Evolutionary conservation across 2,329 filamentous ascomycete genomes (phyloP), one percentile per base, ranked within the genome.

Genomic region (Penicillium sumatraense): DNA sequence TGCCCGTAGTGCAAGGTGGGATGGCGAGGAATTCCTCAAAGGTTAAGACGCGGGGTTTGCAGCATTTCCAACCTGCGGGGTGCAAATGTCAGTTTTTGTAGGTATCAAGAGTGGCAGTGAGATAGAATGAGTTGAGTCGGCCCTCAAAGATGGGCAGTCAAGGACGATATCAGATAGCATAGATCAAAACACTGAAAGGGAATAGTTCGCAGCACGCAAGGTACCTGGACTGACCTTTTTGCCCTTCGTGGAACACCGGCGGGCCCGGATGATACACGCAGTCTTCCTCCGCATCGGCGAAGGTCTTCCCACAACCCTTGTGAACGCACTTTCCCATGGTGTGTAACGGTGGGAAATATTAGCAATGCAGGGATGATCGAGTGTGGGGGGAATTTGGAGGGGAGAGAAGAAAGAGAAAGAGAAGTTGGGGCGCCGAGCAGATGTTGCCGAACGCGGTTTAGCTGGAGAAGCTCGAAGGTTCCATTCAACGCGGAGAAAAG

Each of bases 11-110:
- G 82, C 95, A 99, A 33, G 95, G 93, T 47, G 90, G 81, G 67
- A 99, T 98, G 57, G 82, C 76, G 75, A 99, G 90, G 81, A 99
- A 99, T 78, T 99, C 95, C 78, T 99, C 95, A 73, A 99, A 99
- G 56, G 92, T 97, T 67, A 99, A 82, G 67, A 98, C 92, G 69
- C 95, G 89, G 54, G 93, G 89, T 79, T 97, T 98, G 85, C 95
- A 99, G 81, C 95, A 99, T 80, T 96, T 96, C 93, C 95, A 98
- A 71, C 95, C 93, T 97, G 68, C 23, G 21, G 3, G 21, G 35
- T 38, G 9, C 5, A 21, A 3, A n/a, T 26, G 23, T 42, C 16
- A 42, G 38, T 14, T 42, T 42, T 23, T n/a, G n/a, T n/a, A n/a
- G n/a, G n/a, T n/a, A n/a, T n/a, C n/a, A n/a, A n/a, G n/a, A n/a